A percentile compares a stretch with the other conserved stretches of the same genome.
phyloP scores from a whole-genome alignment of 176 grass and related monocot genomes.

The Poa pratensis region DNA sequence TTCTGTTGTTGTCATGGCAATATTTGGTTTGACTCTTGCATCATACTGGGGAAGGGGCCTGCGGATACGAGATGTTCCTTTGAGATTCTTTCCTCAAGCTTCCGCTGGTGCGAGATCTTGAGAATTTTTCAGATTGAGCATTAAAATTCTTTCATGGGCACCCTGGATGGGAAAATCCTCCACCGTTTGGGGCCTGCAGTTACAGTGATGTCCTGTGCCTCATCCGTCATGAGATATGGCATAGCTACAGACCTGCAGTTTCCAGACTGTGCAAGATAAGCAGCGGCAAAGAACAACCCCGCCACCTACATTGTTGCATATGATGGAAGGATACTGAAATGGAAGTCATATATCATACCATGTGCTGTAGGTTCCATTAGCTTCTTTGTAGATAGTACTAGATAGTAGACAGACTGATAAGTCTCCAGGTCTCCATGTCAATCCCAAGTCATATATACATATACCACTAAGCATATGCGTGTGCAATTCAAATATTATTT shows the following conservation, averaged over 20 bases:
- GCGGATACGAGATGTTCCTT: slow-evolving; percentile 56
- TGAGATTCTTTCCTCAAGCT: slow-evolving; percentile 26
- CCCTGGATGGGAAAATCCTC: not conserved
- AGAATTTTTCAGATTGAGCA: not conserved
- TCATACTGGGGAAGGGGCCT: slow-evolving; percentile 82
- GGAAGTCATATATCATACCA: slow-evolving; percentile 8
- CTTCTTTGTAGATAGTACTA: slow-evolving; percentile 39
- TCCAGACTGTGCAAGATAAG: not conserved
- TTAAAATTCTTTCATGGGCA: not conserved
- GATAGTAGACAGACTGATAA: not conserved
- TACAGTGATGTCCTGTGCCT: not conserved
- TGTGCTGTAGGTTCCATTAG: slow-evolving; percentile 17
- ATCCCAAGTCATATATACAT: no score
- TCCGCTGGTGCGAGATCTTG: slow-evolving; percentile 32
- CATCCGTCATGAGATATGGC: not conserved
- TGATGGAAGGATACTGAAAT: slow-evolving; percentile 23
- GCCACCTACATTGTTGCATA: not conserved
- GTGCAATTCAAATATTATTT: slow-evolving; percentile 3
- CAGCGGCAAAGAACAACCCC: slow-evolving; percentile 13
- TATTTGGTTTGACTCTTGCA: slow-evolving; percentile 84
- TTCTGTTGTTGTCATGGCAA: slow-evolving; percentile 89
- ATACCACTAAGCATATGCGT: not conserved
- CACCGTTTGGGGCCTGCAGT: not conserved
- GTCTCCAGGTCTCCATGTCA: no score
- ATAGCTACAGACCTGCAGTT: not conserved